Evolutionary conservation across 495 filamentous ascomycete species (phyloP).

Genomic region (Penicillium verhagenii): DNA sequence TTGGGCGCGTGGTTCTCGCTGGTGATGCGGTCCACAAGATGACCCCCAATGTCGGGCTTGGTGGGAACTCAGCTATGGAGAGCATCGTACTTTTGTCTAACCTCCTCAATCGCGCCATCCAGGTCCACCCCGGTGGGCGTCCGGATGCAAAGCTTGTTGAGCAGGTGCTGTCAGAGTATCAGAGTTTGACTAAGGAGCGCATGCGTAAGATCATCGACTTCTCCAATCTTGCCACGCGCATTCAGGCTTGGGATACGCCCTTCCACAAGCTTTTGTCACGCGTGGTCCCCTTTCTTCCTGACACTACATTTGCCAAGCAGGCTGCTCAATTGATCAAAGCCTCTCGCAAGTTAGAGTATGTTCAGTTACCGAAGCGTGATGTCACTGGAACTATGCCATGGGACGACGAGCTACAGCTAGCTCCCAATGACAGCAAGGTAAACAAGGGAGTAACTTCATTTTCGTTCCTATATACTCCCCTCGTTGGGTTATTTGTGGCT

Average conservation of each 20-base stretch:
- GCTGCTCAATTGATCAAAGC: neutral
- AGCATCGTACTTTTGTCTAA: neutral
- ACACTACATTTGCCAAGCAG: neutral
- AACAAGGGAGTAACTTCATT: neutral
- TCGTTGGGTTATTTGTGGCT: neutral
- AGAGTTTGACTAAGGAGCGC: neutral
- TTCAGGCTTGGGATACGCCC: neutral
- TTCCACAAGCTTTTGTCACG: neutral
- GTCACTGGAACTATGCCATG: neutral
- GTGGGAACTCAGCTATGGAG: neutral
- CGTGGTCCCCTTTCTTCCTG: neutral
- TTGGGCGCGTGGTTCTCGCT: neutral
- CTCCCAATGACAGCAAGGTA: neutral
- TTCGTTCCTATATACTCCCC: neutral
- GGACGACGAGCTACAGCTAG: neutral
- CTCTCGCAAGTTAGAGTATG: neutral
- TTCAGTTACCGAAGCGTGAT: neutral
- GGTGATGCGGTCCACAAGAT: slow-evolving; percentile 2
- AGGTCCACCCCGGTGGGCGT: neutral
- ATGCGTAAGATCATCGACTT: neutral
- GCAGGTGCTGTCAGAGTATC: neutral
- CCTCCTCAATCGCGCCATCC: neutral
- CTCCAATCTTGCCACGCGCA: neutral
- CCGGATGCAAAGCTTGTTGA: neutral
- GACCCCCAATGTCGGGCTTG: neutral